Conservation (phyloP, 2,329 filamentous ascomycete species). For the Fonsecaea erecta region DNA sequence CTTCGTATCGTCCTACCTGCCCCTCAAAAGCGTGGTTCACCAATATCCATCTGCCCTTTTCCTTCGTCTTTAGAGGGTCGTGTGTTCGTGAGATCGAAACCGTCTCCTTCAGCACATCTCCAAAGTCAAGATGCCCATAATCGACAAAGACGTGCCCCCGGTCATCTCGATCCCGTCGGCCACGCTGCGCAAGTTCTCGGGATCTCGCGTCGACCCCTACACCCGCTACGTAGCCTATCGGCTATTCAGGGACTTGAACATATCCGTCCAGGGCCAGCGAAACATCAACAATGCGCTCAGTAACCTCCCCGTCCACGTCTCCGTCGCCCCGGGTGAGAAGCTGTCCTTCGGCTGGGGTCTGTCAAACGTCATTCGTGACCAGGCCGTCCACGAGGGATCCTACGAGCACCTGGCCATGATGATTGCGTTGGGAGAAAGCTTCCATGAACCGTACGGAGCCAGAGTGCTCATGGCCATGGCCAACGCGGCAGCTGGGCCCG, state of each 20-base stretch:
- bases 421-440: constrained; percentile 32
- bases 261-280: constrained; percentile 31
- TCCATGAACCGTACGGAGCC: constrained; percentile 33
- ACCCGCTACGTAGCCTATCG: constrained; percentile 29
- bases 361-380: constrained; percentile 30
- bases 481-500: constrained; percentile 17
- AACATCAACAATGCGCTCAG: constrained; percentile 33
- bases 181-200: constrained; percentile 23
- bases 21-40: background rate
- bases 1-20: too few relatives aligned
- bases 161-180: constrained; percentile 18
- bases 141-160: constrained; percentile 18
- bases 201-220: constrained; percentile 32
- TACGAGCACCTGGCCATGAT: constrained; percentile 36
- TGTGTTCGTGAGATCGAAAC: background rate
- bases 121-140: constrained; percentile 19
- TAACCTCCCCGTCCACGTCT: constrained; percentile 29
- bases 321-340: constrained; percentile 24
- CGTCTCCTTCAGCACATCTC: background rate
- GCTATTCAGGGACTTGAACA: constrained; percentile 31
- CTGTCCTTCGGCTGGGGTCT: constrained; percentile 34
- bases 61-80: background rate
- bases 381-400: constrained; percentile 29
- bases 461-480: constrained; percentile 30
- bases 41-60: background rate